Evolutionary conservation across 225 moss, liverwort and hornwort genomes (phyloP).

Genomic region (Straminergon stramineum): DNA sequence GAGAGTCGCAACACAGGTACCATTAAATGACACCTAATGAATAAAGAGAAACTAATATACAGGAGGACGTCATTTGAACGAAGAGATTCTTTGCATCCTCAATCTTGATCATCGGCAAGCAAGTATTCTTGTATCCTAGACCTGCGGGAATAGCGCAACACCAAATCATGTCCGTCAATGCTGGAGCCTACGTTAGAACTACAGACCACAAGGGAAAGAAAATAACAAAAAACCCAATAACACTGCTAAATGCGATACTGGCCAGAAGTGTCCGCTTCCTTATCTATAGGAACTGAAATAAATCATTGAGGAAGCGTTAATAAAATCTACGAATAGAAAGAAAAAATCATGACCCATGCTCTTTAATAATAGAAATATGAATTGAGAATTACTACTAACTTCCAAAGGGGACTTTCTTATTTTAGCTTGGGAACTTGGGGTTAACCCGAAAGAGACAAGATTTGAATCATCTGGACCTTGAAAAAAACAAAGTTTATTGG

Average conservation of each 20-base stretch:
- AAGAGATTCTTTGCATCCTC: not conserved
- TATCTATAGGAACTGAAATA: not conserved
- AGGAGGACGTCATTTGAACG: not conserved
- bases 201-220: not conserved
- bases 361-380: not conserved
- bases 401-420: not conserved
- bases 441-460: not conserved
- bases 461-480: not conserved
- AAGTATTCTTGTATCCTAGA: constrained; percentile 55
- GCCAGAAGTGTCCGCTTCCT: not conserved
- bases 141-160: constrained; percentile 15
- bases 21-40: not conserved
- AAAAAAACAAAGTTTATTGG: not conserved
- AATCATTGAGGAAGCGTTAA: not conserved
- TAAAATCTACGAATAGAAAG: not conserved
- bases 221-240: not conserved
- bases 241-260: not conserved
- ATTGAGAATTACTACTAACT: not conserved
- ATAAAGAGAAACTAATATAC: not conserved
- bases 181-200: not conserved
- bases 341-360: not conserved
- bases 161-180: not conserved
- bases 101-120: constrained; percentile 32
- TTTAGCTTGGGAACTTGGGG: not conserved
- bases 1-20: not conserved